Conservation (phyloP, 1,139 yeast genomes). For the Scheffersomyces insectosa region DNA sequence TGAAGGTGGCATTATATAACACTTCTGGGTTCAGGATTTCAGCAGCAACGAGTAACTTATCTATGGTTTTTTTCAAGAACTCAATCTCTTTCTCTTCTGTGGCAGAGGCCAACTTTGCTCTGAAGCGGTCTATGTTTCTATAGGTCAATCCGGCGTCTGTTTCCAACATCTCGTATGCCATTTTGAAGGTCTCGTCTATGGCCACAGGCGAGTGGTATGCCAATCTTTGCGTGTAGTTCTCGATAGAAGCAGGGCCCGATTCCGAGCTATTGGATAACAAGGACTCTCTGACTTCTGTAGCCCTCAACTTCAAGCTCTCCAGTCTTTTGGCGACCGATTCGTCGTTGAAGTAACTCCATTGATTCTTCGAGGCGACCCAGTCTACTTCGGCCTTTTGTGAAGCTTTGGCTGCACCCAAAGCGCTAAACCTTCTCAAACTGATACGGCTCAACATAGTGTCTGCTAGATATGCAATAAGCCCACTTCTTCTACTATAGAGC, state of each 20-base stretch:
- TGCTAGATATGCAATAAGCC: too few relatives aligned
- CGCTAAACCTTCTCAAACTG: constrained; percentile 6
- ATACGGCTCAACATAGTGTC: constrained; percentile 1
- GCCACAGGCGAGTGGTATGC: constrained; percentile 67
- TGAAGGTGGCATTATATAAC: constrained; percentile 57
- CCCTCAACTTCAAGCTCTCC: constrained; percentile 34
- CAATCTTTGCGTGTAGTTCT: constrained; percentile 16
- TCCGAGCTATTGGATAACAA: constrained; percentile 36
- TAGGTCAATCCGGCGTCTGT: constrained; percentile 34
- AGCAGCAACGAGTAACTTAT: constrained; percentile 39
- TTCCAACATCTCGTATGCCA: constrained; percentile 64
- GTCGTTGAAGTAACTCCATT: too few relatives aligned
- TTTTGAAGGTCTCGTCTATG: constrained; percentile 69
- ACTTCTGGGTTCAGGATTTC: constrained; percentile 83
- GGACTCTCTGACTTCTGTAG: constrained; percentile 29
- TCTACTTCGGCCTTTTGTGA: constrained; percentile 7
- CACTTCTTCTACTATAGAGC: too few relatives aligned
- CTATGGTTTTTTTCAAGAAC: constrained; percentile 15
- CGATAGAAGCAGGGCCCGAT: constrained; percentile 33
- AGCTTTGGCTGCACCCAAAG: constrained; percentile 10
- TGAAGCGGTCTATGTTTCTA: constrained; percentile 18
- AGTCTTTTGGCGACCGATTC: constrained; percentile 31
- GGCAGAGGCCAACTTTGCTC: constrained; percentile 3
- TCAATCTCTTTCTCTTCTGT: constrained; percentile 9
- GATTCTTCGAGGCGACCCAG: too few relatives aligned